These are phyloP conservation scores for Gardenia jasminoides DNA, from an alignment of 257 asterid species.

Conservation along the genomic window DNA sequence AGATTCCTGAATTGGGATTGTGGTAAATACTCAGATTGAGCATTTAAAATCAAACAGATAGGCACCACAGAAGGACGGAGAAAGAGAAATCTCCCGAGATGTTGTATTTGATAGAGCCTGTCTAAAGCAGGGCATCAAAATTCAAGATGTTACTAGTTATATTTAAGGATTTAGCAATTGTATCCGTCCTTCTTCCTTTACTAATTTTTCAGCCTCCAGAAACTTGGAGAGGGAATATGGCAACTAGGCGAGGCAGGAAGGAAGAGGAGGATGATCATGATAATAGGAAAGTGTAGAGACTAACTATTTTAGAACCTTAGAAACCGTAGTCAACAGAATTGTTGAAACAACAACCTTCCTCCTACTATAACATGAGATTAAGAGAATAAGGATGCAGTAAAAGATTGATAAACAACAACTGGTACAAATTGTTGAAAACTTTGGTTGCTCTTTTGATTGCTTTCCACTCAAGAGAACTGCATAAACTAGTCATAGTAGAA, in stretches of 20 bases:
- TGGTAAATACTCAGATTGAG: not conserved
- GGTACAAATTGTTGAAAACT: no score
- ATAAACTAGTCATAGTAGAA: no score
- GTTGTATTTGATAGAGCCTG: not conserved
- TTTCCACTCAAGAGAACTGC: not conserved
- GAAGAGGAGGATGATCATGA: not conserved
- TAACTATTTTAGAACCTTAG: no score
- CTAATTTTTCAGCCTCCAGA: no score
- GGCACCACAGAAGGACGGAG: not conserved
- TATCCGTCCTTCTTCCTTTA: no score
- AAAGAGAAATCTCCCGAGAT: not conserved
- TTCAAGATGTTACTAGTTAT: not conserved
- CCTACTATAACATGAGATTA: no score
- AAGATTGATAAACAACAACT: no score
- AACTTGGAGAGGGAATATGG: not conserved
- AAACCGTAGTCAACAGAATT: no score
- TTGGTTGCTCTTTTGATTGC: not conserved
- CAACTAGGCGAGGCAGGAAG: not conserved
- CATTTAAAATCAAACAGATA: not conserved
- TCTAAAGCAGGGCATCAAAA: no score
- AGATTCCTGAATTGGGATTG: not conserved
- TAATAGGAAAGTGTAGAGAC: not conserved
- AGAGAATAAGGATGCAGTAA: no score
- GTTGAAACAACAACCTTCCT: no score
- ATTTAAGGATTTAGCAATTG: no score